Conservation (phyloP, 2,329 filamentous ascomycete genomes). For the Chrysoporthe deuterocubensis region DNA sequence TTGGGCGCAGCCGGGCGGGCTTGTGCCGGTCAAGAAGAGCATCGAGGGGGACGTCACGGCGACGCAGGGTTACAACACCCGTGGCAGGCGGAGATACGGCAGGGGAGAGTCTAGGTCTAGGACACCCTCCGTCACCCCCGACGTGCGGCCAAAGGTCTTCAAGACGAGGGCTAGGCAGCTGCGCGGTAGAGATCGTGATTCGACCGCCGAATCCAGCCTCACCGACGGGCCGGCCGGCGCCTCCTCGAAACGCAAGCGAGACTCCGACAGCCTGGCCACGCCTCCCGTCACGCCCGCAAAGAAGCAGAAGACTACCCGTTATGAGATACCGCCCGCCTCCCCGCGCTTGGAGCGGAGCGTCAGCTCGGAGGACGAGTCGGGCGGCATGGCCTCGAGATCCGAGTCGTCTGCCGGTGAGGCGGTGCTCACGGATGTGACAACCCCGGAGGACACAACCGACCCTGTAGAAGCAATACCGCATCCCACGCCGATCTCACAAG, state of each 20-base stretch:
- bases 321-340: slow-evolving; percentile 37
- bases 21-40: slow-evolving; percentile 51
- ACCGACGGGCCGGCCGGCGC: slow-evolving; percentile 33
- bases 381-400: slow-evolving; percentile 37
- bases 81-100: slow-evolving; percentile 56
- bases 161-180: slow-evolving; percentile 43
- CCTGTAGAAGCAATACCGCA: slow-evolving; percentile 42
- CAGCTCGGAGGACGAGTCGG: slow-evolving; percentile 43
- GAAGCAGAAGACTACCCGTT: slow-evolving; percentile 45
- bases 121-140: slow-evolving; percentile 61
- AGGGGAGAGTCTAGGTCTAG: slow-evolving; percentile 56
- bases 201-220: slow-evolving; percentile 41
- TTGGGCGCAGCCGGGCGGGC: slow-evolving; percentile 67
- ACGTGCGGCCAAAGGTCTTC: slow-evolving; percentile 55
- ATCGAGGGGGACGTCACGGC: slow-evolving; percentile 55
- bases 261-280: slow-evolving; percentile 51
- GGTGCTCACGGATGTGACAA: slow-evolving; percentile 50
- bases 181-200: slow-evolving; percentile 39
- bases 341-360: slow-evolving; percentile 41
- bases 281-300: slow-evolving; percentile 62
- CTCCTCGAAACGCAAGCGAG: slow-evolving; percentile 48
- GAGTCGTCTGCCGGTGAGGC: slow-evolving; percentile 39
- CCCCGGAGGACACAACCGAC: slow-evolving; percentile 53
- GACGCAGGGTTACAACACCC: slow-evolving; percentile 58
- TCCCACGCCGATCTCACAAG: slow-evolving; percentile 38